Evolutionary conservation across 2,329 filamentous ascomycete genomes (phyloP).

Genomic region (Xylaria polymorpha): DNA sequence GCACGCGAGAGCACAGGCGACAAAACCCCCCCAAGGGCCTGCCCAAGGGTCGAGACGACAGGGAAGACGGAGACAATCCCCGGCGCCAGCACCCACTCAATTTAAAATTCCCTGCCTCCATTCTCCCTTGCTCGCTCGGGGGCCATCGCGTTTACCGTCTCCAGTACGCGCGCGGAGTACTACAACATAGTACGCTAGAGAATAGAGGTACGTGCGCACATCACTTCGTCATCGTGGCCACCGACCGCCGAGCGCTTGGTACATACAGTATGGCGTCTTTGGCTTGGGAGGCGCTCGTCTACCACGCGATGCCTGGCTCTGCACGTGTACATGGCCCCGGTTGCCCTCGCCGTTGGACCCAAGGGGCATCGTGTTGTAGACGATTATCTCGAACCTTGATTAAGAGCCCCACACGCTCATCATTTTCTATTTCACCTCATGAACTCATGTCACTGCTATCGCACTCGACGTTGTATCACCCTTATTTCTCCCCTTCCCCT

Average conservation of each 20-base stretch:
- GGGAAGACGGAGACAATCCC: slow-evolving; percentile 30
- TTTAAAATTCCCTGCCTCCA: slow-evolving; percentile 45
- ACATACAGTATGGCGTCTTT: slow-evolving; percentile 27
- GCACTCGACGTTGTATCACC: neutral
- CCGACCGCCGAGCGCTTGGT: slow-evolving; percentile 16
- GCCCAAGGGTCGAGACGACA: slow-evolving; percentile 23
- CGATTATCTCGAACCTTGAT: slow-evolving; percentile 23
- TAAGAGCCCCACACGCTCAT: slow-evolving; percentile 21
- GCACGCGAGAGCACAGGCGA: slow-evolving; percentile 21
- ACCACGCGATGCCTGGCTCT: slow-evolving; percentile 12
- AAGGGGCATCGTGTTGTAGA: slow-evolving; percentile 18
- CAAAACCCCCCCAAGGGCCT: neutral
- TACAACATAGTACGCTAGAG: slow-evolving; percentile 2
- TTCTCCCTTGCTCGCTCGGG: slow-evolving; percentile 21
- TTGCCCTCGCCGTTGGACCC: slow-evolving; percentile 14
- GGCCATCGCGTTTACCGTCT: slow-evolving; percentile 26
- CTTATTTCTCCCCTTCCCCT: neutral
- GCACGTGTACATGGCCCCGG: slow-evolving; percentile 14
- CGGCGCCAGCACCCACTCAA: slow-evolving; percentile 41
- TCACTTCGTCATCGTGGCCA: slow-evolving; percentile 20
- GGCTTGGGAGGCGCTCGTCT: slow-evolving; percentile 17
- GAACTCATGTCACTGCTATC: slow-evolving; percentile 2
- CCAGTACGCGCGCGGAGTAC: slow-evolving; percentile 20
- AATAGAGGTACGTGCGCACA: slow-evolving; percentile 31
- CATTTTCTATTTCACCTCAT: slow-evolving; percentile 18